Percentiles rank a stretch among this genome's conserved stretches.
phyloP scores from a whole-genome alignment of 2,329 filamentous ascomycete species.

The Raffaelea ambrosiae region DNA sequence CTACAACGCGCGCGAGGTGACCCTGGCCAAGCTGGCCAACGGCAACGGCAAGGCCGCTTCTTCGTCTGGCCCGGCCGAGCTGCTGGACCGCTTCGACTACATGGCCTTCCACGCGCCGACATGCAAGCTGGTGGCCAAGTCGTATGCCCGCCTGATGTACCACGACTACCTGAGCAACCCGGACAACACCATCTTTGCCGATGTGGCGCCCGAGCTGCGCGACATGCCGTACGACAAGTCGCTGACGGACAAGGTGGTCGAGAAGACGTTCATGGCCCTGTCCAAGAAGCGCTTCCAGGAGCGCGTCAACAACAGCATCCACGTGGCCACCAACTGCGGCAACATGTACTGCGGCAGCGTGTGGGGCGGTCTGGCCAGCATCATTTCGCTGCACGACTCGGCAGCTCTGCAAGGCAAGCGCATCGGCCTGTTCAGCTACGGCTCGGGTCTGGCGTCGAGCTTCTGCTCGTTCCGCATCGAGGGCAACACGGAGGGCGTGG shows the following conservation, averaged over 20 bases:
- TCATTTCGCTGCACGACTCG: slow-evolving; percentile 57
- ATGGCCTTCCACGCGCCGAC: slow-evolving; percentile 76
- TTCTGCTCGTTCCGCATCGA: slow-evolving; percentile 67
- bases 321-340: slow-evolving; percentile 68
- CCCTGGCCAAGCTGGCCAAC: slow-evolving; percentile 30
- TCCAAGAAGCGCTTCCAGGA: slow-evolving; percentile 80
- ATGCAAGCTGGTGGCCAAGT: slow-evolving; percentile 83
- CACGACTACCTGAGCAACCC: slow-evolving; percentile 74
- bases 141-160: slow-evolving; percentile 75
- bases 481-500: slow-evolving; percentile 60
- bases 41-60: slow-evolving; percentile 46
- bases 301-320: slow-evolving; percentile 63
- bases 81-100: slow-evolving; percentile 76
- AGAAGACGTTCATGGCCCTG: slow-evolving; percentile 79
- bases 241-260: slow-evolving; percentile 69
- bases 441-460: slow-evolving; percentile 63
- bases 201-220: slow-evolving; percentile 67
- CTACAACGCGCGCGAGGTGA: slow-evolving; percentile 66
- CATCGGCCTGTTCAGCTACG: slow-evolving; percentile 70
- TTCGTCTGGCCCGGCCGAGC: slow-evolving; percentile 43
- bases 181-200: slow-evolving; percentile 57
- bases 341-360: slow-evolving; percentile 65
- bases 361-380: slow-evolving; percentile 65
- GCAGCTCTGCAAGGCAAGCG: slow-evolving; percentile 62
- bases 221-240: slow-evolving; percentile 75